phyloP scores from a whole-genome alignment of 345 rosid species.

The Sisymbrium irio region DNA sequence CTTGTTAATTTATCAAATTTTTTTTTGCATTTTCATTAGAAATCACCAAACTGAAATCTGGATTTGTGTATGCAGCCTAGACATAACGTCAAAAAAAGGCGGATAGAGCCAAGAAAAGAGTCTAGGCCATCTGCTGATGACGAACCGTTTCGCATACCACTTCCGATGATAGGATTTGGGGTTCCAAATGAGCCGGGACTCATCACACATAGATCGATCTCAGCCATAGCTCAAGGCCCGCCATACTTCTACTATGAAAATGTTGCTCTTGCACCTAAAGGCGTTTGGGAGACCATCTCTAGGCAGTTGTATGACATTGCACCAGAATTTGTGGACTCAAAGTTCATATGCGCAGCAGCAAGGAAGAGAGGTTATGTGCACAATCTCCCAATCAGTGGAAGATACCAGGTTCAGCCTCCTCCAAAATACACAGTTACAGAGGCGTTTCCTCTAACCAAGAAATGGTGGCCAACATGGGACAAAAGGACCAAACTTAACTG shows the following conservation, averaged over 20 bases:
- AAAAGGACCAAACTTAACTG: constrained; percentile 73
- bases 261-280: constrained; percentile 89
- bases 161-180: constrained; percentile 93
- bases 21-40: neutral
- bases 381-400: constrained; percentile 64
- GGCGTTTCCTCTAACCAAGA: constrained; percentile 67
- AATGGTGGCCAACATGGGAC: constrained; percentile 97
- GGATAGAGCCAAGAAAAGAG: constrained; percentile 18
- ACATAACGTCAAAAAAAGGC: constrained; percentile 56
- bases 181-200: constrained; percentile 46
- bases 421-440: constrained; percentile 66
- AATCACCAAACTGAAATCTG: neutral
- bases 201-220: constrained; percentile 46
- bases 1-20: neutral
- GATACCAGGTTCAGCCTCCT: constrained; percentile 69
- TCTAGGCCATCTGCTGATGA: constrained; percentile 33
- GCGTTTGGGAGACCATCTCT: constrained; percentile 88
- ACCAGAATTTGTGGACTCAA: constrained; percentile 89
- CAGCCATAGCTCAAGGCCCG: constrained; percentile 60
- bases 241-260: constrained; percentile 91
- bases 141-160: constrained; percentile 63
- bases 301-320: constrained; percentile 60
- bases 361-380: constrained; percentile 90
- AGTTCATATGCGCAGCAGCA: constrained; percentile 78
- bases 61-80: constrained; percentile 36